phyloP scores from a whole-genome alignment of 176 grass and related monocot species.

The Aegilops sharonensis region DNA sequence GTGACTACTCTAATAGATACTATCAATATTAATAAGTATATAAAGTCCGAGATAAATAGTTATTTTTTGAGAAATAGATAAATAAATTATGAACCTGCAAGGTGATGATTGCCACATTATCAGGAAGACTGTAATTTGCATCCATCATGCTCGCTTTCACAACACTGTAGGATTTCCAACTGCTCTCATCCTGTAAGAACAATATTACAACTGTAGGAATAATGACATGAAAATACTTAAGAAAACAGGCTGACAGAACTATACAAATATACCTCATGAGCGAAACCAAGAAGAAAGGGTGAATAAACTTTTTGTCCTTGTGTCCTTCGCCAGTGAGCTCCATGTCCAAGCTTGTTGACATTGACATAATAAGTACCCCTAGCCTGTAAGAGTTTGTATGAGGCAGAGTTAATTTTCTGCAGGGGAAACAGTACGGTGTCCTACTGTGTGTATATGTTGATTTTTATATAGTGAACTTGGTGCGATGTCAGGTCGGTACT shows the following conservation, averaged over 20 bases:
- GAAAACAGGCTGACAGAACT: neutral
- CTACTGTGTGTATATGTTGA: neutral
- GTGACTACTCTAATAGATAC: neutral
- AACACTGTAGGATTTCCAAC: slow-evolving; percentile 59
- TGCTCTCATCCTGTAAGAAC: slow-evolving; percentile 55
- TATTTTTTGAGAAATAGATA: neutral
- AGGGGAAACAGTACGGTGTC: neutral
- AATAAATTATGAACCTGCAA: slow-evolving; percentile 52
- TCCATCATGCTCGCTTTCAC: slow-evolving; percentile 54
- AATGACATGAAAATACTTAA: neutral
- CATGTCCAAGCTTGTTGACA: slow-evolving; percentile 63
- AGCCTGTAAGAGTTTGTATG: slow-evolving; percentile 33
- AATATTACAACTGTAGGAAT: neutral
- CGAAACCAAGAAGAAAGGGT: slow-evolving; percentile 81
- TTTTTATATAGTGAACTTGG: neutral
- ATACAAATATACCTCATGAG: slow-evolving; percentile 62
- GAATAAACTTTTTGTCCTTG: slow-evolving; percentile 84
- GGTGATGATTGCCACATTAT: slow-evolving; percentile 84
- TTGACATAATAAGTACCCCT: slow-evolving; percentile 78
- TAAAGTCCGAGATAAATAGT: neutral
- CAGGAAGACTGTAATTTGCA: slow-evolving; percentile 71
- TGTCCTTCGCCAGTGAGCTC: slow-evolving; percentile 77
- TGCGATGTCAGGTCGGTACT: neutral
- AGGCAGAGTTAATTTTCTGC: neutral
- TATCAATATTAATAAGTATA: neutral